Conservation (phyloP, 345 rosid genomes). For the Heritiera fomes region DNA sequence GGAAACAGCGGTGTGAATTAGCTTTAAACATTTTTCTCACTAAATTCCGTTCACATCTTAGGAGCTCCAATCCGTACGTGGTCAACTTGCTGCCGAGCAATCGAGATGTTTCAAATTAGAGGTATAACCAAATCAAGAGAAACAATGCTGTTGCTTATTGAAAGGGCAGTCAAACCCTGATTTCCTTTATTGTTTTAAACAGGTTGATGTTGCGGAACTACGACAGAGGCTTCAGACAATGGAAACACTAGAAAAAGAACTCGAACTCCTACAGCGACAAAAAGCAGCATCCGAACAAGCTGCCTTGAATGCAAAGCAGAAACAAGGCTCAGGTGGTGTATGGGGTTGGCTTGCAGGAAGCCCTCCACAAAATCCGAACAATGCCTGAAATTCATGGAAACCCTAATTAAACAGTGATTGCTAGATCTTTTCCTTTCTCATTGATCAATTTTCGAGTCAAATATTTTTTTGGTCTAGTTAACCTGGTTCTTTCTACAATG, state of each 20-base stretch:
- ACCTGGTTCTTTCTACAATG: conserved; percentile 26
- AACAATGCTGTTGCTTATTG: neutral
- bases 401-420: conserved; percentile 4
- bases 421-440: conserved; percentile 16
- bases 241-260: conserved; percentile 87
- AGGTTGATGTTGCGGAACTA: conserved; percentile 98
- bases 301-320: conserved; percentile 61
- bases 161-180: neutral
- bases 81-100: conserved; percentile 96
- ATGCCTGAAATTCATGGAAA: conserved; percentile 31
- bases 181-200: conserved; percentile 19
- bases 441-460: conserved; percentile 22
- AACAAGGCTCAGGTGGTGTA: conserved; percentile 85
- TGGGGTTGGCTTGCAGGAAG: conserved; percentile 99
- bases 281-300: conserved; percentile 97
- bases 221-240: conserved; percentile 88
- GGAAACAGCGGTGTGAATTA: neutral
- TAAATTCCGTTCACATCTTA: conserved; percentile 24
- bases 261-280: conserved; percentile 89
- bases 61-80: conserved; percentile 96
- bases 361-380: conserved; percentile 37
- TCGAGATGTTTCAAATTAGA: conserved; percentile 97
- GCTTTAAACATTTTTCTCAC: neutral
- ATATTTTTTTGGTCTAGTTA: neutral
- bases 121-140: conserved; percentile 43